Evolutionary conservation across 2,329 filamentous ascomycete species (phyloP).

Genomic region (Plenodomus tracheiphilus): DNA sequence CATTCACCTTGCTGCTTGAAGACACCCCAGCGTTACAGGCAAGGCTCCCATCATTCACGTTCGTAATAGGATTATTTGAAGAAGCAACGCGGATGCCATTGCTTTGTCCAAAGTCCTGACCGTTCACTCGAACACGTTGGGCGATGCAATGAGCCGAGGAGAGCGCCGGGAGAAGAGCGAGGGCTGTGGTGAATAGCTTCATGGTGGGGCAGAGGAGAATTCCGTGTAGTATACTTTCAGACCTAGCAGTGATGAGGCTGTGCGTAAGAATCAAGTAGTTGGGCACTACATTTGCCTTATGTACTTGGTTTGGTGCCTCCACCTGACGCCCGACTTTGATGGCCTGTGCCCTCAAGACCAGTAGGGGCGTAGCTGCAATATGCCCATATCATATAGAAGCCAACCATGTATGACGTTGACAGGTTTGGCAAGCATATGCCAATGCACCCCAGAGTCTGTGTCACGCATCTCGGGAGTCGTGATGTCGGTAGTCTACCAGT

Average conservation of each 20-base stretch:
- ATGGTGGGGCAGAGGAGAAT: conserved; percentile 13
- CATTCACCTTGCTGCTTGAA: conserved; percentile 25
- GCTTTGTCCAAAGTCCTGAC: conserved; percentile 53
- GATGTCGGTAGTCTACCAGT: conserved; percentile 3
- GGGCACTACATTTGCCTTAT: conserved; percentile 9
- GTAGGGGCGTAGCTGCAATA: conserved; percentile 9
- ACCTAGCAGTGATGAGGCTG: neutral
- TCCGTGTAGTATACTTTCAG: neutral
- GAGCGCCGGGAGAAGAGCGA: conserved; percentile 36
- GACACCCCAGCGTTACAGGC: conserved; percentile 53
- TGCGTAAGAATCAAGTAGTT: neutral
- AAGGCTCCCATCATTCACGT: conserved; percentile 52
- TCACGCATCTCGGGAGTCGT: neutral
- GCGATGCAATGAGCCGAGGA: conserved; percentile 50
- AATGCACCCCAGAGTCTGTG: conserved; percentile 12
- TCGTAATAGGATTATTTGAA: conserved; percentile 56
- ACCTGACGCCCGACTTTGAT: neutral
- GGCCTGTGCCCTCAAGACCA: conserved; percentile 4
- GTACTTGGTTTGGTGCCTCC: conserved; percentile 2
- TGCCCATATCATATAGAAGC: conserved; percentile 12
- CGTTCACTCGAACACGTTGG: conserved; percentile 47
- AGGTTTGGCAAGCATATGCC: neutral
- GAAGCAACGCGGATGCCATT: conserved; percentile 55
- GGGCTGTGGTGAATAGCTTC: conserved; percentile 32
- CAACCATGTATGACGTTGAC: conserved; percentile 5